A percentile compares a stretch with the other conserved stretches of the same genome.
Evolutionary conservation across 768 basidiomycete species (phyloP).

Genomic region (Crassisporium funariophilum): DNA sequence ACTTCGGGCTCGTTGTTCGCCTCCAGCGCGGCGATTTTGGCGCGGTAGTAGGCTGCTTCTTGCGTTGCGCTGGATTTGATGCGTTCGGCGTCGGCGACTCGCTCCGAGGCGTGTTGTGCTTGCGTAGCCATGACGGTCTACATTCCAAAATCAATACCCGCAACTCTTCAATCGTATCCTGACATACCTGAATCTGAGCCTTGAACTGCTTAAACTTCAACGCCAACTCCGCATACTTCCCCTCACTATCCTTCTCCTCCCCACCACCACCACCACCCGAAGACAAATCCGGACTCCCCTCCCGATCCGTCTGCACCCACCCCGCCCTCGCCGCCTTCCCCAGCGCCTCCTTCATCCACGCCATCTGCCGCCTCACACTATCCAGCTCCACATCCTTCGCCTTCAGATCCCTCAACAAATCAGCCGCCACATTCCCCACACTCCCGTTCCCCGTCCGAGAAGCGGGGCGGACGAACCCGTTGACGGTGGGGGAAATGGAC

Average conservation of each 20-base stretch:
- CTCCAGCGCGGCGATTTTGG: constrained; percentile 90
- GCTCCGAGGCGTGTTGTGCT: constrained; percentile 74
- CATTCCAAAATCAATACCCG: constrained; percentile 4
- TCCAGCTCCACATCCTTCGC: constrained; percentile 83
- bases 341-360: constrained; percentile 85
- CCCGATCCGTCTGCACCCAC: constrained; percentile 64
- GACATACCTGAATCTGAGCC: constrained; percentile 79
- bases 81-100: constrained; percentile 78
- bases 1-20: constrained; percentile 63
- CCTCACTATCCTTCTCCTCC: constrained; percentile 44
- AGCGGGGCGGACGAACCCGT: constrained; percentile 48
- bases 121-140: constrained; percentile 78
- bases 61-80: constrained; percentile 78
- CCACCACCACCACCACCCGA: constrained; percentile 32
- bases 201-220: constrained; percentile 87
- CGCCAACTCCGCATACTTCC: constrained; percentile 66
- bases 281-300: constrained; percentile 45
- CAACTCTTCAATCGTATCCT: constrained; percentile 1
- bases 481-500: constrained; percentile 48
- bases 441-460: constrained; percentile 51
- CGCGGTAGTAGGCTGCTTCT: constrained; percentile 94
- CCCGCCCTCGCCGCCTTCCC: constrained; percentile 75
- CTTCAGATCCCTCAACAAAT: constrained; percentile 79
- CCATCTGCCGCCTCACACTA: constrained; percentile 70
- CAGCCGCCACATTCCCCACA: constrained; percentile 70